Evolutionary conservation across 768 basidiomycete genomes (phyloP), one percentile per base, ranked within the genome.

Genomic region (Asterophora lycoperdoides): DNA sequence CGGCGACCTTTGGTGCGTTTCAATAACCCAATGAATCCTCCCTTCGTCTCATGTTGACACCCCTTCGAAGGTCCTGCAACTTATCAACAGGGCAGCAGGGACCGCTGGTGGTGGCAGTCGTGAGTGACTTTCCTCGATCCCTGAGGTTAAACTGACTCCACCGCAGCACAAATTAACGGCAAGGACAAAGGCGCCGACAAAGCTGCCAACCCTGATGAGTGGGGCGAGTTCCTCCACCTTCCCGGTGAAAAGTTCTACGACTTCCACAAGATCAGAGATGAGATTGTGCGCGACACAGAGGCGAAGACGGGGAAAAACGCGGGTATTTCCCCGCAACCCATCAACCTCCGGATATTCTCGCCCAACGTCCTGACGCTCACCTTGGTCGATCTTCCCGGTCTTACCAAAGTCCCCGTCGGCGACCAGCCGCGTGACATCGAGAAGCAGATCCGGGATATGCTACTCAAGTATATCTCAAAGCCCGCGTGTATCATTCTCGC

Each of bases 301-400:
- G 89, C 90, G 50, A 98, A 98, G 79, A 99, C 96, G 0, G 96
- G 96, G 50, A 89, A 89, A 68, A 99, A 99, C 64, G 94, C 95
- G 35, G 95, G 96, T 50, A 97, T 98, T 61, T 98, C 96, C 1
- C 93, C 96, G 11, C 80, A 84, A 50, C 93, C 96, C 47, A 99
- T 98, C 79, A 98, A 98, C 70, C 74, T 99, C 48, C 91, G 96
- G 53, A 89, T 99, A 68, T 97, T 81, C 74, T 97, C 95, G 1
- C 96, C 96, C 20, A 91, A 97, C 60, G 94, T 98, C 64, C 80
- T 97, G 49, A 99, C 96, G 8, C 79, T 99, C 18, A 99, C 96
- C 26, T 79, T 99, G 51, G 95, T 99, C 72, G 96, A 99, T 72
- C 73, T 99, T 40, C 96, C 96, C 42, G 96, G 96, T 63, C 71